Base-by-base conservation (phyloP, 1,139 yeast species). In the Suhomyces wounanorum region DNA sequence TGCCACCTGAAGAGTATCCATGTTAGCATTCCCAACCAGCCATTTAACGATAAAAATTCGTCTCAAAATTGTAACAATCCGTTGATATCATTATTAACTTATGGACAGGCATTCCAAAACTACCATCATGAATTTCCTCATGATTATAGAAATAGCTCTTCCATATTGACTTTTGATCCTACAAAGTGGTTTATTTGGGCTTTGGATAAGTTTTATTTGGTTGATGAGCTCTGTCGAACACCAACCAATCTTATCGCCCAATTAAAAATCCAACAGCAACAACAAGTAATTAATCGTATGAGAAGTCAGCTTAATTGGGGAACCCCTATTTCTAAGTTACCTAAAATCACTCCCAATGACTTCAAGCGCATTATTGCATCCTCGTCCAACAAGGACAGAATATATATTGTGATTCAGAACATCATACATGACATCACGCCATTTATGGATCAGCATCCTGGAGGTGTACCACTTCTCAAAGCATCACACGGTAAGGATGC, bases 111-210 rank as follows among this genome's bases (percentile, higher is more conserved):
- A 8, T 69, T 77, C 58, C 88, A 85, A 56, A 85, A 85, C 61
- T 86, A 82, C 61, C 92, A 86, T 62, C 90, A 86, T 61, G 90
- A 85, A 60, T 86, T 86, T 57, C 88, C 90, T 1, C 83, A 82
- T 54, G 91, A 86, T 62, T 85, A 81, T 62, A 70, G 85, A 47
- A 81, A 82, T 9, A 64, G 70, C 10, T 68, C 76, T 28, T 73
- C 80, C 25, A 64, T 73, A 65, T 76, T 77, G 58, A 78, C 82
- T 1, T 82, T 79, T 60, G 91, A 86, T 62, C 90, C 91, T 1
- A 82, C 88, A 3, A 85, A 84, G 62, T 83, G 87, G 86, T 72
- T 77, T 37, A 67, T 85, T 13, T 72, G 70, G 59, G 44, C 72
- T 0, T 61, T 83, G 25, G 66, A 70, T 9, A 57, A 68, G 45